These are phyloP conservation scores for Rhizopogon salebrosus DNA, from an alignment of 768 basidiomycete species.

Conservation along the genomic window DNA sequence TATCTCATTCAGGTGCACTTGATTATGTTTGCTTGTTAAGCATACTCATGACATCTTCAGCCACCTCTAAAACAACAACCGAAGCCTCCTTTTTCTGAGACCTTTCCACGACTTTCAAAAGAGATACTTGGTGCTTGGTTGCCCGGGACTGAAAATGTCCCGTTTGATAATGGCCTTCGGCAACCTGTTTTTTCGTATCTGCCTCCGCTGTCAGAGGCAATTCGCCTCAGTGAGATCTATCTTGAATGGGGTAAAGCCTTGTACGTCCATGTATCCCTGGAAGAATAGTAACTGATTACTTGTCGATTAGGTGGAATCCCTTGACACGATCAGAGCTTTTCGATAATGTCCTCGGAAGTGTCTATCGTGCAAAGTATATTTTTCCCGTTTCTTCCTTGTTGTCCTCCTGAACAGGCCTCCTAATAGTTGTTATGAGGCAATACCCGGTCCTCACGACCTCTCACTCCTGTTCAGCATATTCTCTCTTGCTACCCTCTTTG, in stretches of 20 bases:
- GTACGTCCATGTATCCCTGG: conserved; percentile 31
- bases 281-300: background rate
- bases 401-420: background rate
- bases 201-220: conserved; percentile 55
- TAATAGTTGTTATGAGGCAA: conserved; percentile 33
- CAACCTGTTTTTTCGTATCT: conserved; percentile 42
- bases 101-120: conserved; percentile 34
- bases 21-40: background rate
- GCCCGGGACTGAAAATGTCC: conserved; percentile 26
- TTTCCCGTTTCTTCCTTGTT: background rate
- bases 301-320: conserved; percentile 42
- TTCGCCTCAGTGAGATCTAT: conserved; percentile 58
- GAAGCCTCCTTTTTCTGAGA: conserved; percentile 10
- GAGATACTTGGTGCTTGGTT: conserved; percentile 34
- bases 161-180: conserved; percentile 31
- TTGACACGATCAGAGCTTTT: conserved; percentile 50
- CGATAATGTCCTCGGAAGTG: conserved; percentile 46
- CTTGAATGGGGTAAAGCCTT: conserved; percentile 55
- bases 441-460: conserved; percentile 46
- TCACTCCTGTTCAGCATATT: conserved; percentile 64
- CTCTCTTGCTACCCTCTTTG: conserved; percentile 61
- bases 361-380: conserved; percentile 53
- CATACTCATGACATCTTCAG: conserved; percentile 9
- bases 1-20: conserved; percentile 50
- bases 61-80: conserved; percentile 16